Evolutionary conservation across 805 yeast species (phyloP), one percentile per base, ranked within the genome.

Genomic region (Lipomyces mesembrius): DNA sequence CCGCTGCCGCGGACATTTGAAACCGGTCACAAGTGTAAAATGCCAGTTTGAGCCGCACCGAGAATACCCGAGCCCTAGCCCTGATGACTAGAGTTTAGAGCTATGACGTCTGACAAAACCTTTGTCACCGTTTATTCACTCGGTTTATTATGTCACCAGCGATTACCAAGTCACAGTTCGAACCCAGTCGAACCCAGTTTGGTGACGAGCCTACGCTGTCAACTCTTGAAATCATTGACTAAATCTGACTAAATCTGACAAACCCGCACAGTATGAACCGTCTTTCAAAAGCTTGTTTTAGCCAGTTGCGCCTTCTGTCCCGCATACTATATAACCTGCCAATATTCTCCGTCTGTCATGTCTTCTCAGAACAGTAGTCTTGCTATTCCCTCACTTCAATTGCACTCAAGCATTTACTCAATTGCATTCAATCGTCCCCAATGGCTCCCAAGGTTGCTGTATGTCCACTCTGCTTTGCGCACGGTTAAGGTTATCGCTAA

Each of bases 371-470:
- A 52, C 22, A 12, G 11, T 46, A 7, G n/a, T 11, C 55, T 25
- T 49, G 14, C n/a, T 29, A n/a, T 55, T 8, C 17, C 58, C 4
- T 8, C 6, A 25, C 27, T 25, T 25, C 27, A 25, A 25, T 25
- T n/a, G 29, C n/a, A 27, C 55, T 22, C 27, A n/a, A 29, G 9
- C 7, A n/a, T 3, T 27, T 27, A 27, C 29, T 17, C 20, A 14
- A 20, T 35, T 25, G 29, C 61, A n/a, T 39, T 43, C 9, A 25
- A 35, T 37, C 22, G 17, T 35, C 11, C 59, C 25, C 68, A 60
- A 67, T 67, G 70, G 68, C 70, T 59, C 68, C 68, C 46, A 68
- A 72, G 49, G 59, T 72, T 57, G 72, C 71, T 64, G 72, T 69
- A 71, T 17, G 72, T 69, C 7, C 22, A 4, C 35, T 27, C 29